These are phyloP conservation scores for Aspergillus awamori DNA, from an alignment of 2,329 filamentous ascomycete genomes.

Conservation along the genomic window DNA sequence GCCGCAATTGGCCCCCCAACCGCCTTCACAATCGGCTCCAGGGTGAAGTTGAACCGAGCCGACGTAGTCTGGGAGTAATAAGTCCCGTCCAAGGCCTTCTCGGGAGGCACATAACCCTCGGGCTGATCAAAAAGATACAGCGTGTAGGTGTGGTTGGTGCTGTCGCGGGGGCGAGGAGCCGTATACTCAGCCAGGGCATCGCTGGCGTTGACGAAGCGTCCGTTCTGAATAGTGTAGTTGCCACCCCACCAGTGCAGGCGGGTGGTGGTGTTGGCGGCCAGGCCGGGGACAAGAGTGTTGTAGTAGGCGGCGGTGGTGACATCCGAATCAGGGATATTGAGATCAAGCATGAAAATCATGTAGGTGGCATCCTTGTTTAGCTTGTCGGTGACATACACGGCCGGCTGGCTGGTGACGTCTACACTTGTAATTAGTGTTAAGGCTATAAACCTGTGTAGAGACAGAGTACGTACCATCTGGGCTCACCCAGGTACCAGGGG, in stretches of 20 bases:
- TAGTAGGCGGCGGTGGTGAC: not conserved
- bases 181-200: conserved; percentile 1
- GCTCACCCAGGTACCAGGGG: not conserved
- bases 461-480: not conserved
- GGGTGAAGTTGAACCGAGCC: conserved; percentile 1
- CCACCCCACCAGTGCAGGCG: conserved; percentile 6
- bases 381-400: not conserved
- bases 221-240: not conserved
- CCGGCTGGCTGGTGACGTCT: not conserved
- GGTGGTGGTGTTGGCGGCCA: not conserved
- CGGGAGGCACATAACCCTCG: not conserved
- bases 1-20: not conserved
- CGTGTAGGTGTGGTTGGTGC: not conserved
- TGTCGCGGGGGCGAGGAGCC: not conserved
- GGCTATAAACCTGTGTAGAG: no score
- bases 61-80: not conserved
- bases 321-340: conserved; percentile 4
- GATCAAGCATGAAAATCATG: conserved; percentile 4
- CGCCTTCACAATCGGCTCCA: not conserved
- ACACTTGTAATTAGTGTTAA: not conserved
- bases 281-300: not conserved
- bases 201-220: not conserved
- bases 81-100: not conserved
- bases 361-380: not conserved
- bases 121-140: conserved; percentile 1